A percentile compares a stretch with the other conserved stretches of the same genome.
These are phyloP conservation scores for Apophysomyces ossiformis DNA, from an alignment of 371 early-diverging fungal species.

Conservation along the genomic window DNA sequence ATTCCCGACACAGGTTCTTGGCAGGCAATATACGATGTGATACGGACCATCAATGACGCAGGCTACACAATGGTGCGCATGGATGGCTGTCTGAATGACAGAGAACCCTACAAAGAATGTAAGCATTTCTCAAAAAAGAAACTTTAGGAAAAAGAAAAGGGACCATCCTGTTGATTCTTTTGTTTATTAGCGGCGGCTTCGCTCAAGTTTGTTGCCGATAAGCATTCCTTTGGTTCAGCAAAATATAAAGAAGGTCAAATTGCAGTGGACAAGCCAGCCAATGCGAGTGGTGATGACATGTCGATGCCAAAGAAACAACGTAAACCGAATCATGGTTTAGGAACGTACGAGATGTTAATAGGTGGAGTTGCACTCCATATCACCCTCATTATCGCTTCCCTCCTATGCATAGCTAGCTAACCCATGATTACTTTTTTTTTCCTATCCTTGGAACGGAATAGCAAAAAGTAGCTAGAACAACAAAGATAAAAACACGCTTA, in stretches of 20 bases:
- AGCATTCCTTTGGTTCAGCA: slow-evolving; percentile 49
- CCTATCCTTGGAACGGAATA: too few relatives aligned
- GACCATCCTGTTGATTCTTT: too few relatives aligned
- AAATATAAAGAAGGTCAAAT: slow-evolving; percentile 57
- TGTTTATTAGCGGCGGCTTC: slow-evolving; percentile 20
- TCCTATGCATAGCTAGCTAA: not conserved
- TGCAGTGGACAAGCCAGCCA: slow-evolving; percentile 27
- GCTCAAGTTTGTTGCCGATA: slow-evolving; percentile 46
- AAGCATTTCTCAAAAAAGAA: not conserved
- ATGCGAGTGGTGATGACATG: slow-evolving; percentile 3
- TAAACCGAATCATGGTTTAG: not conserved
- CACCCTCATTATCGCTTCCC: not conserved
- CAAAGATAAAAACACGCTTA: not conserved
- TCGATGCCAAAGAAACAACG: not conserved
- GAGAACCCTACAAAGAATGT: slow-evolving; percentile 56
- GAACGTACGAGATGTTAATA: not conserved
- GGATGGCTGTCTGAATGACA: slow-evolving; percentile 59
- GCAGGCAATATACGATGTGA: slow-evolving; percentile 40
- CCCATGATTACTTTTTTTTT: too few relatives aligned
- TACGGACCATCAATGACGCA: slow-evolving; percentile 51
- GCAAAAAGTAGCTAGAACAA: not conserved
- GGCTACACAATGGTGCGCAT: slow-evolving; percentile 62
- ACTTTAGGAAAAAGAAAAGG: too few relatives aligned
- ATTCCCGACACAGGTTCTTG: slow-evolving; percentile 51
- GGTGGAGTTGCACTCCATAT: not conserved